Percentiles rank a stretch among this genome's conserved stretches.
Conservation (phyloP, 805 yeast genomes). For the Clavispora phyllophila region DNA sequence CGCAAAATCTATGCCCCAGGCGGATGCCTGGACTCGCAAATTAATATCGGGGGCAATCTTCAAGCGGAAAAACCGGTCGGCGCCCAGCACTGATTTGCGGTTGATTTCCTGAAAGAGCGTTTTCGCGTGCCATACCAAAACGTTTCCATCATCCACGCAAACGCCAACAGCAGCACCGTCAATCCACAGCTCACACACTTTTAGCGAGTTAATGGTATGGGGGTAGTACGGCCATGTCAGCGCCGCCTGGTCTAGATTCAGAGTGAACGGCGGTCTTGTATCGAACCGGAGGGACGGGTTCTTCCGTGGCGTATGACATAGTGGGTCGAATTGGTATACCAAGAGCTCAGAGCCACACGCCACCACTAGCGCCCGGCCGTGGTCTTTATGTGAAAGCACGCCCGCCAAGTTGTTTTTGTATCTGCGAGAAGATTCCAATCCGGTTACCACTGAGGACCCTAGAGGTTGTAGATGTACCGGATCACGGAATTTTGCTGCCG, state of each 20-base stretch:
- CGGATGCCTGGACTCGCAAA: conserved; percentile 40
- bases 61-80: conserved; percentile 15
- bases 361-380: conserved; percentile 22
- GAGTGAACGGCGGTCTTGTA: conserved; percentile 37
- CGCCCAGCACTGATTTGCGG: background rate
- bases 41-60: conserved; percentile 21
- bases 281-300: conserved; percentile 32
- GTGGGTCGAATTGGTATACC: conserved; percentile 26
- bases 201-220: conserved; percentile 51
- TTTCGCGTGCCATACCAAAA: conserved; percentile 31
- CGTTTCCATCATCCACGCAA: conserved; percentile 54
- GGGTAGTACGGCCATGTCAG: conserved; percentile 53
- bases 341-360: conserved; percentile 32
- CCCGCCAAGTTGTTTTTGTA: conserved; percentile 39
- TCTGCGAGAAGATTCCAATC: conserved; percentile 24
- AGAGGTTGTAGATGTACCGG: conserved; percentile 20
- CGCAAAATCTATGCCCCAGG: conserved; percentile 60
- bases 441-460: conserved; percentile 17
- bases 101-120: conserved; percentile 19
- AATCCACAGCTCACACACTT: conserved; percentile 26
- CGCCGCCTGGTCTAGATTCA: conserved; percentile 34
- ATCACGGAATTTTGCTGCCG: conserved; percentile 35
- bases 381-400: conserved; percentile 13
- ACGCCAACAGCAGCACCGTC: conserved; percentile 41
- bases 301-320: conserved; percentile 22